phyloP scores from a whole-genome alignment of 2,329 filamentous ascomycete genomes.

The Claviceps digitariae region DNA sequence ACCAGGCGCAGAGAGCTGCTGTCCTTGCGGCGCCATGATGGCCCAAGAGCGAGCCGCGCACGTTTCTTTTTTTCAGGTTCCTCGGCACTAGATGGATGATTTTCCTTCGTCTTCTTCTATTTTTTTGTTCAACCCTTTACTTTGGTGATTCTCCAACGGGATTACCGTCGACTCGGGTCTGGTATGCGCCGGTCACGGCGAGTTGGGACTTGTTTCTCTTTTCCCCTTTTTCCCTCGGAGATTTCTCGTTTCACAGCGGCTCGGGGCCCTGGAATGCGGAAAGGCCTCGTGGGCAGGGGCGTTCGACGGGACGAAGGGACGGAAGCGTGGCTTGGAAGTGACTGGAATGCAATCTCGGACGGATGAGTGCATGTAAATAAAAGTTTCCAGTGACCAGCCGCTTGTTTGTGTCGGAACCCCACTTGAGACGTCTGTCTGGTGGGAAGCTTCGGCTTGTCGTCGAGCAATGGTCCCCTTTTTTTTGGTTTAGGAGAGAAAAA shows the following conservation, averaged over 20 bases:
- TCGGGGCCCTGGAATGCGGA: conserved; percentile 1
- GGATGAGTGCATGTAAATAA: neutral
- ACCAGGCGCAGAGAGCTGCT: conserved; percentile 53
- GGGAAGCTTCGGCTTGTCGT: neutral
- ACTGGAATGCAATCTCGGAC: neutral
- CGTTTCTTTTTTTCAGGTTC: neutral
- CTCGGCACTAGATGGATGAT: neutral
- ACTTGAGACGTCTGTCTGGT: neutral
- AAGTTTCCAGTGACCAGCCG: neutral
- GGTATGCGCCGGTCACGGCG: neutral
- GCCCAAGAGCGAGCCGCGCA: conserved; percentile 17
- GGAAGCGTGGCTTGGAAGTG: neutral
- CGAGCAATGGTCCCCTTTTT: neutral
- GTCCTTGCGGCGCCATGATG: conserved; percentile 46
- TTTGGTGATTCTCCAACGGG: neutral
- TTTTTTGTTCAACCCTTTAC: neutral
- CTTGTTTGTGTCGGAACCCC: neutral
- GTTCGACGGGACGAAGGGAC: neutral
- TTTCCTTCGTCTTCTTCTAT: neutral
- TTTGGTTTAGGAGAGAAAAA: neutral
- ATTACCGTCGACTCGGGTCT: neutral
- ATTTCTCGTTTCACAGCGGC: neutral
- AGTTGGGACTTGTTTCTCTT: neutral
- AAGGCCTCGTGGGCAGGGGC: neutral
- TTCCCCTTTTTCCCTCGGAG: neutral